Evolutionary conservation across 2,329 filamentous ascomycete species (phyloP), one percentile per base, ranked within the genome.

Genomic region (Cytospora mali): DNA sequence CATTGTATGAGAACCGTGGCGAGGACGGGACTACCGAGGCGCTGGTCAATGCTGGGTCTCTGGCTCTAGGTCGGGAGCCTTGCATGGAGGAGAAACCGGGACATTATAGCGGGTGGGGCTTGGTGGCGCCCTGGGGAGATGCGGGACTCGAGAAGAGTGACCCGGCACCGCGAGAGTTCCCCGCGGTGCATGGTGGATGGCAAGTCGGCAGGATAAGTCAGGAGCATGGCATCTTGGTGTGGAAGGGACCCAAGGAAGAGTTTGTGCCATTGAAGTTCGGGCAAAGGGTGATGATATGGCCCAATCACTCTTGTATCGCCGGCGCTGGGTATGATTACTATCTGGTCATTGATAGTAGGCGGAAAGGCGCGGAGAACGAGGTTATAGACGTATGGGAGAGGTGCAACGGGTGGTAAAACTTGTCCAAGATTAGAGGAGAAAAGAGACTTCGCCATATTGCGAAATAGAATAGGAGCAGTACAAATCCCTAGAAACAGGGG

Each of bases 261-360:
- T 74, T 78, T 49, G 74, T 82, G 49, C 71, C 75, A 53, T 71
- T 92, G 62, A 66, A 74, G 2, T 77, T 91, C 33, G 90, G 91
- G 0, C 84, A 92, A 70, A 85, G 86, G 69, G 75, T 93, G 28
- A 80, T 86, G 62, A 77, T 94, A 9, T 93, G 88, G 86, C 90
- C 91, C 0, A 94, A 94, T 69, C 91, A 95, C 76, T 86, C 90
- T 39, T 95, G 91, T 72, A 88, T 94, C 68, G 84, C 90, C 1
- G 88, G 89, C 0, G 87, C 87, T 0, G 84, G 85, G 29, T 91
- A 88, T 75, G 86, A 83, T 1, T 91, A 86, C 81, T 95, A 92
- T 75, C 76, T 92, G 23, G 77, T 94, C 35, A 85, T 93, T 2
- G 90, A 94, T 74, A 86, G 84, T 29, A 78, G 82, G 56, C 75